phyloP scores from a whole-genome alignment of 106 monocot species.

The Alisma plantagoaquatica region DNA sequence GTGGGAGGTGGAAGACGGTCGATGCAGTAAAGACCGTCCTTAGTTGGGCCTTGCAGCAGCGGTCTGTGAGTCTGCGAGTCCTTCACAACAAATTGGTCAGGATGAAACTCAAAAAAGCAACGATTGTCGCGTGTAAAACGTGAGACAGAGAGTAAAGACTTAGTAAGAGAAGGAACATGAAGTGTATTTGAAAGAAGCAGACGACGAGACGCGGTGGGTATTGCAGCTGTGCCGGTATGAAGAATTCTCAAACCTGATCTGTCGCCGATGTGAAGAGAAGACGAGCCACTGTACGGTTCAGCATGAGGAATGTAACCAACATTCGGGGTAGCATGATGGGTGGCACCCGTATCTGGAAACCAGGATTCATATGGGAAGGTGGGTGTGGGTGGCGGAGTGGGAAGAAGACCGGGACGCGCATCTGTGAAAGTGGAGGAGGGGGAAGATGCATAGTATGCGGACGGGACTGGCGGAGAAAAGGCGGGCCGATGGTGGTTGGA shows the following conservation, averaged over 20 bases:
- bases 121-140: background rate
- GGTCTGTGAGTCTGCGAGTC: background rate
- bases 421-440: background rate
- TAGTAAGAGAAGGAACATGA: background rate
- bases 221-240: too few relatives aligned
- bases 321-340: slow-evolving; percentile 1
- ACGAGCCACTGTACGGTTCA: background rate
- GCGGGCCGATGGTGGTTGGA: too few relatives aligned
- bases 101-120: slow-evolving; percentile 2
- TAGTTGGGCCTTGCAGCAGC: background rate
- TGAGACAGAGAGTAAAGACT: background rate
- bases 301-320: background rate
- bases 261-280: background rate
- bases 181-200: background rate
- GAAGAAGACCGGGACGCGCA: background rate
- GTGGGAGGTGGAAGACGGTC: too few relatives aligned
- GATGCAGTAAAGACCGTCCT: background rate
- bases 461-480: background rate
- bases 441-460: background rate
- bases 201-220: too few relatives aligned
- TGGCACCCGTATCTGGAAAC: slow-evolving; percentile 8
- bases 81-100: background rate
- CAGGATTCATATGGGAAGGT: background rate
- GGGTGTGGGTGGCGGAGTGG: background rate
- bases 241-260: too few relatives aligned